A percentile compares a stretch with the other conserved stretches of the same genome.
These are phyloP conservation scores for Termitomyces sp. DNA, from an alignment of 768 basidiomycete genomes.

Conservation along the genomic window DNA sequence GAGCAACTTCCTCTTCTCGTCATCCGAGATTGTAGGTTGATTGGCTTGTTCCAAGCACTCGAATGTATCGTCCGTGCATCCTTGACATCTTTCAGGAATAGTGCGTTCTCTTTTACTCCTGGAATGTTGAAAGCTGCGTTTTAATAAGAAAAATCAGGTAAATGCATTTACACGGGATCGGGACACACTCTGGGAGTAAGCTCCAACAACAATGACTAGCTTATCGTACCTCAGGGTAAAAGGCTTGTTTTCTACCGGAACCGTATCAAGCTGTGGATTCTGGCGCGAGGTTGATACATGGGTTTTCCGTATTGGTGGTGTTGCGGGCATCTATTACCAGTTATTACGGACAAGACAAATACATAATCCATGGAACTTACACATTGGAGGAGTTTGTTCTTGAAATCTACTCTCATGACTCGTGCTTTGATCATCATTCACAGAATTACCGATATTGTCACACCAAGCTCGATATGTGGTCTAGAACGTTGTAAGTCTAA, in stretches of 20 bases:
- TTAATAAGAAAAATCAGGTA: not conserved
- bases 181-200: slow-evolving; percentile 72
- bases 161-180: not conserved
- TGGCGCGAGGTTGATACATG: not conserved
- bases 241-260: slow-evolving; percentile 28
- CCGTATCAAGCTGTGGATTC: not conserved
- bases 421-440: not conserved
- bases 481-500: slow-evolving; percentile 23
- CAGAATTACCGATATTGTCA: slow-evolving; percentile 52
- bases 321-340: slow-evolving; percentile 5
- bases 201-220: slow-evolving; percentile 79
- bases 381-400: slow-evolving; percentile 7
- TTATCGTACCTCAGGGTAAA: slow-evolving; percentile 73
- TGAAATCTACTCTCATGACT: slow-evolving; percentile 1
- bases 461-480: slow-evolving; percentile 72
- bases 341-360: not conserved
- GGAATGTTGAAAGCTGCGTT: slow-evolving; percentile 59
- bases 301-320: not conserved
- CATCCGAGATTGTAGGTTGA: slow-evolving; percentile 70
- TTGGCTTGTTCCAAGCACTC: slow-evolving; percentile 89
- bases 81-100: slow-evolving; percentile 77
- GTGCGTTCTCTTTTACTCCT: slow-evolving; percentile 75
- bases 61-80: slow-evolving; percentile 69
- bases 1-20: slow-evolving; percentile 67
- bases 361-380: not conserved